A percentile compares a stretch with the other conserved stretches of the same genome.
phyloP scores from a whole-genome alignment of 2,329 filamentous ascomycete genomes.

The Ophiostoma pallidulum region DNA sequence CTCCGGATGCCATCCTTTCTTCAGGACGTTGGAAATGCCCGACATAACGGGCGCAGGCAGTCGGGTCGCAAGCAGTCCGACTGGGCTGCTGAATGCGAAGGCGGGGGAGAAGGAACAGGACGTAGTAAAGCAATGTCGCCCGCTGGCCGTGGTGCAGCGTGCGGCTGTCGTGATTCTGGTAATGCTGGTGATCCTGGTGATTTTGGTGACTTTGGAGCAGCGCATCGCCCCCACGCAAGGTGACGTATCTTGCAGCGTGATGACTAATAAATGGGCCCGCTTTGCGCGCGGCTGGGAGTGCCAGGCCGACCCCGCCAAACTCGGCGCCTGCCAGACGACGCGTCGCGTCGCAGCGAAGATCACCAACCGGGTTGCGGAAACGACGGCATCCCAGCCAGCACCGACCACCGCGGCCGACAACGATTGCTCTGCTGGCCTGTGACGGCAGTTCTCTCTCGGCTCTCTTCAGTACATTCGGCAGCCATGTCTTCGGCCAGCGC shows the following conservation, averaged over 20 bases:
- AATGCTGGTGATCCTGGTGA: background rate
- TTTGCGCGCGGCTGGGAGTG: background rate
- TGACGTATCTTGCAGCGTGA: no score
- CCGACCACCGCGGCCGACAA: no score
- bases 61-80: background rate
- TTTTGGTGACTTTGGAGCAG: no score
- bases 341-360: background rate
- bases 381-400: no score
- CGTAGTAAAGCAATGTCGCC: no score
- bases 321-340: background rate
- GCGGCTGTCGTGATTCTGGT: background rate
- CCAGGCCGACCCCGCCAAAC: background rate
- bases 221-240: no score
- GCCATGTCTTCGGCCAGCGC: constrained; percentile 26
- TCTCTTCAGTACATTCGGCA: background rate
- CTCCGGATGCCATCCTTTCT: constrained; percentile 39
- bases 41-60: constrained; percentile 26
- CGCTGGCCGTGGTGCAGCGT: no score
- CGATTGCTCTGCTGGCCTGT: no score
- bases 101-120: no score
- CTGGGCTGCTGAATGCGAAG: background rate
- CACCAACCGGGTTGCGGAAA: background rate
- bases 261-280: background rate
- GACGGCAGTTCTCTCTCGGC: no score
- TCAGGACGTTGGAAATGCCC: constrained; percentile 24